Base-by-base conservation (phyloP, 1,284 basidiomycete genomes). In the Puccinia novopanici region DNA sequence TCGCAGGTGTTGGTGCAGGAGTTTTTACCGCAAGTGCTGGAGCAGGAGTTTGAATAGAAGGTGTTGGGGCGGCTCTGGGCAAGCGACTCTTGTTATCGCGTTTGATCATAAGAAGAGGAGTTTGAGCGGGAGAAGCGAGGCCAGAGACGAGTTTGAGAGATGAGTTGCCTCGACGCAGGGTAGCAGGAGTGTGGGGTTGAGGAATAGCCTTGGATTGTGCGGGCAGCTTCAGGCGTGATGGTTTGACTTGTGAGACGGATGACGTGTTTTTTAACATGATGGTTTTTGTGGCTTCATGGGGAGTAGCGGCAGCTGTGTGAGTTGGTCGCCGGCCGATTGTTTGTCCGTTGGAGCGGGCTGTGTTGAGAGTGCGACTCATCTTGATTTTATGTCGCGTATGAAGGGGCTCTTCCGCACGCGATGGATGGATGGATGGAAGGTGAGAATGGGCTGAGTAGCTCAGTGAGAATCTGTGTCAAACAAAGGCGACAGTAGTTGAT, bases 21-120 rank as follows among this genome's bases (percentile, higher is more conserved):
- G n/a, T n/a, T n/a, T n/a, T n/a, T n/a, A n/a, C n/a, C n/a, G n/a
- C n/a, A n/a, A n/a, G n/a, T n/a, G n/a, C n/a, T n/a, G n/a, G n/a
- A n/a, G n/a, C n/a, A n/a, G n/a, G n/a, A n/a, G n/a, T n/a, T n/a
- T n/a, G n/a, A n/a, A n/a, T n/a, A n/a, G n/a, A n/a, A n/a, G n/a
- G n/a, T n/a, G n/a, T n/a, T n/a, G n/a, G n/a, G n/a, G n/a, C n/a
- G 70, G 27, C 70, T 37, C 70, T 73, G 12, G 70, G 70, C 52
- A 73, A n/a, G 12, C 70, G 70, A 73, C 48, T 54, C 70, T 73
- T 55, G 70, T 9, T 27, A 24, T 55, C 48, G 6, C 30, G 52
- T 8, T 73, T 73, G 52, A 54, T 13, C 24, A 10, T 48, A 10
- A 45, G 42, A 8, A 50, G 67, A 17, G 67, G 67, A 17, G 67